Percentiles rank a stretch among this genome's conserved stretches.
Evolutionary conservation across 2,329 filamentous ascomycete genomes (phyloP).

Genomic region (Exserohilum turcica): DNA sequence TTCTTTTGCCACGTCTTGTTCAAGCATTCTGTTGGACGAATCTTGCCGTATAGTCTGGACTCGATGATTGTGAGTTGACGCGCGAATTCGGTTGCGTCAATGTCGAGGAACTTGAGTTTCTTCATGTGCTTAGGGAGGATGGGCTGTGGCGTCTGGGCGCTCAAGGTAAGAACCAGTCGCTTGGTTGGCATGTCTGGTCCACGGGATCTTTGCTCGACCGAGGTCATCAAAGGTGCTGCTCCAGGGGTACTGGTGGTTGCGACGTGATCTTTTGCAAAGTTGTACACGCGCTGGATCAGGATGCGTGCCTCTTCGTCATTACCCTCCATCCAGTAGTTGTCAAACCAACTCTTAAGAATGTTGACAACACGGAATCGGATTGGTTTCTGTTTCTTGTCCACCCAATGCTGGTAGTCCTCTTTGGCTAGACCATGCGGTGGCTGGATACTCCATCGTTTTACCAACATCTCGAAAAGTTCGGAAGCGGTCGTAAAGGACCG

Average conservation of each 20-base stretch:
- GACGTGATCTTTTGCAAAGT: constrained; percentile 88
- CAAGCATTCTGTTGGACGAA: constrained; percentile 92
- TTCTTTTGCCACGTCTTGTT: constrained; percentile 99
- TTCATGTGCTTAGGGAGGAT: constrained; percentile 99
- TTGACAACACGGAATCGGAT: constrained; percentile 97
- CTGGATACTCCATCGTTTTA: constrained; percentile 89
- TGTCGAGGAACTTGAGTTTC: constrained; percentile 97
- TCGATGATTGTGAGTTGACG: constrained; percentile 97
- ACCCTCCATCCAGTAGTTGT: constrained; percentile 98
- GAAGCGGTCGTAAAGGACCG: constrained; percentile 89
- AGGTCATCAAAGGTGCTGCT: constrained; percentile 79
- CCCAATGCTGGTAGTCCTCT: constrained; percentile 83
- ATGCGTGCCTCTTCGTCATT: constrained; percentile 81
- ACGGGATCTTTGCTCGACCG: constrained; percentile 84
- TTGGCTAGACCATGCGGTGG: constrained; percentile 80
- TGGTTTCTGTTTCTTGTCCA: constrained; percentile 91
- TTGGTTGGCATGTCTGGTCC: constrained; percentile 88
- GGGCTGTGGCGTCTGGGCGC: constrained; percentile 78
- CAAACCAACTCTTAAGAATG: constrained; percentile 97
- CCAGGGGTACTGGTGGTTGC: constrained; percentile 93
- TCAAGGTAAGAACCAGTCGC: constrained; percentile 83
- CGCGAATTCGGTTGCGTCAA: constrained; percentile 95
- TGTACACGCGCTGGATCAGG: constrained; percentile 85
- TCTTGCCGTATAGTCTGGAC: constrained; percentile 90
- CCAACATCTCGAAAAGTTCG: constrained; percentile 90